Evolutionary conservation across 1,139 yeast genomes (phyloP), one percentile per base, ranked within the genome.

Genomic region (Yamadazyma atlantica): DNA sequence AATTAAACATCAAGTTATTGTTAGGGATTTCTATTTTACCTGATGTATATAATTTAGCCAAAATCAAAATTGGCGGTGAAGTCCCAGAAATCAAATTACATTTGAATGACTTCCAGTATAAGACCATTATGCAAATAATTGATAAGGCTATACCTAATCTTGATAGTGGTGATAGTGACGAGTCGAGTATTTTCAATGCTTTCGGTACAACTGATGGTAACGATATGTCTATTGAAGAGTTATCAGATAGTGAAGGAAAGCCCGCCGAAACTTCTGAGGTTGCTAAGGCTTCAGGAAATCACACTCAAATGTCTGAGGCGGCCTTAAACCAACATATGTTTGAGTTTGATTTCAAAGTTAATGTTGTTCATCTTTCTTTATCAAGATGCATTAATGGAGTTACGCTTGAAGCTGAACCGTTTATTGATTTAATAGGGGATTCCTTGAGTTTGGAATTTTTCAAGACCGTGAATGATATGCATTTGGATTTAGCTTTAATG

Each of bases 91-190:
- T 94, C 44, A 70, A 72, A 24, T 79, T 94, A 7, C 75, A 85
- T 19, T 62, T 92, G 54, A 87, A 88, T 49, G 98, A 94, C 56
- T 84, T 82, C 49, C 96, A 94, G 54, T 94, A 94, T 62, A 86
- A 88, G 55, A 79, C 90, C 1, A 68, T 92, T 53, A 82, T 92
- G 90, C 79, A 82, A 40, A 67, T 92, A 33, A 64, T 89, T 34
- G 85, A 85, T 42, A 74, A 69, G 16, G 79, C 85, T 21, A 70
- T 90, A 13, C 97, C 97, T 1, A 66, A 74, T 34, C 65, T 80
- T 41, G 77, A 69, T 10, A 50, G 42, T 17, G 34, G 45, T 1
- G 72, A 63, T 4, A 31, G 40, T 1, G 74, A 65, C 24, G 64
- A 55, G 4, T 48, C 61, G 2, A 62, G 69, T 43, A 47, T 63